Percentiles rank a stretch among this genome's conserved stretches.
Evolutionary conservation across 106 monocot species (phyloP).

Genomic region (Apostasia ramifera): DNA sequence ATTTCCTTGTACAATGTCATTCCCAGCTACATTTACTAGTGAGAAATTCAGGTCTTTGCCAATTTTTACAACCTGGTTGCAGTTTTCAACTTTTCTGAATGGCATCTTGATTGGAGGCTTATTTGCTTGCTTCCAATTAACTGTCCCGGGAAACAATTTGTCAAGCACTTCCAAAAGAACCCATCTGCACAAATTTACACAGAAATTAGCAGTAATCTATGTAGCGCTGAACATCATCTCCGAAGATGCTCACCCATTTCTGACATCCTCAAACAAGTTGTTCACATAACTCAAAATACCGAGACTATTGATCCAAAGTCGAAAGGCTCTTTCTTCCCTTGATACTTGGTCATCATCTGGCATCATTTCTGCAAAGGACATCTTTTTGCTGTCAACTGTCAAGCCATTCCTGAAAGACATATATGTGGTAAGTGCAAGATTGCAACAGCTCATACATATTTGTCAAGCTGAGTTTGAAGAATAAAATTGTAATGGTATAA

Average conservation of each 20-base stretch:
- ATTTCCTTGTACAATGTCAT: constrained; percentile 87
- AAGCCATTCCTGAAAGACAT: constrained; percentile 57
- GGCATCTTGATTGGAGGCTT: constrained; percentile 87
- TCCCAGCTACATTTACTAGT: constrained; percentile 73
- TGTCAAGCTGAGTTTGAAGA: background rate
- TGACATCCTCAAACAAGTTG: constrained; percentile 74
- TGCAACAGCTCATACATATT: background rate
- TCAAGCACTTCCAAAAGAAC: constrained; percentile 79
- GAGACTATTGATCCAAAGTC: constrained; percentile 76
- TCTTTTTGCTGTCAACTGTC: constrained; percentile 46
- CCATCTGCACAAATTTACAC: constrained; percentile 41
- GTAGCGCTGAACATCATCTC: background rate
- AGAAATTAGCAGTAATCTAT: constrained; percentile 12
- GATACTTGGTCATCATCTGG: constrained; percentile 58
- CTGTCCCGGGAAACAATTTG: constrained; percentile 71
- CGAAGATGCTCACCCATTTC: constrained; percentile 48
- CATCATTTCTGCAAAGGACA: constrained; percentile 33
- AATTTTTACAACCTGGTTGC: constrained; percentile 74
- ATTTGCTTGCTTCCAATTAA: constrained; percentile 68
- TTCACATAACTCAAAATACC: constrained; percentile 60
- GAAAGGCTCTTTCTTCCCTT: constrained; percentile 81
- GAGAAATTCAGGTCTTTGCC: constrained; percentile 68
- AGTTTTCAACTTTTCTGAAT: constrained; percentile 79
- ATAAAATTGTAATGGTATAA: no score
- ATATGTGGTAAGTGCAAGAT: background rate